Base-by-base conservation (phyloP, 306 rosid genomes). In the Castanopsis chinensis region DNA sequence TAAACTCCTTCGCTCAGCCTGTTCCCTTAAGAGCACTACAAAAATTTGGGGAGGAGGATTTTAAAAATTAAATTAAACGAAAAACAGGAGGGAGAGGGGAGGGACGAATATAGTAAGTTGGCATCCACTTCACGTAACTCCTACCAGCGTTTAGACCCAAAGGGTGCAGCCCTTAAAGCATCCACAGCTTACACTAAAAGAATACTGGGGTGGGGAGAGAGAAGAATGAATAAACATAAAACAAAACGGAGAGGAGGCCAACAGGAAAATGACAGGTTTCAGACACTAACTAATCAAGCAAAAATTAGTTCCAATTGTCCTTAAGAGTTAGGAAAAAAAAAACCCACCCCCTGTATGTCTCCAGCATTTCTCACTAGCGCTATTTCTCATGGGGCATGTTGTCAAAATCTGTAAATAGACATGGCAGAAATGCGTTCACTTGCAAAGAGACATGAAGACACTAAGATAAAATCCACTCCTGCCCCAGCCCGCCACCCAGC, bases 111-210 rank as follows among this genome's bases (percentile, higher is more conserved):
- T 6, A 82, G 56, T 58, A 23, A 52, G 68, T 69, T 32, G 54
- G 41, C 68, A 28, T 23, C 74, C 75, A 77, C 88, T 81, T 77
- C 83, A 84, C 79, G 82, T 61, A 54, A 76, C 74, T 77, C 77
- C 71, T 75, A 49, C 90, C 71, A 78, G 70, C 54, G 81, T 83
- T 55, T 80, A 79, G 77, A 77, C 69, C 81, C 90, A 61, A 74
- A 45, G 85, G 81, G 76, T 27, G 88, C 91, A 78, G 85, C 89
- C 76, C 89, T 81, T 74, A 71, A 71, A 81, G 82, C 91, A 79
- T 79, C 90, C 87, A 80, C 77, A 75, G 88, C 83, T 80, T 78
- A 81, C 78, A 91, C 91, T 88, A 85, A 69, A 81, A 82, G 84
- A 37, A 58, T 56, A 51, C 30, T 4, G 7, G 59, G 7, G 12